Conservation (phyloP, 2,329 filamentous ascomycete species). For the Pestalotiopsis sp. region DNA sequence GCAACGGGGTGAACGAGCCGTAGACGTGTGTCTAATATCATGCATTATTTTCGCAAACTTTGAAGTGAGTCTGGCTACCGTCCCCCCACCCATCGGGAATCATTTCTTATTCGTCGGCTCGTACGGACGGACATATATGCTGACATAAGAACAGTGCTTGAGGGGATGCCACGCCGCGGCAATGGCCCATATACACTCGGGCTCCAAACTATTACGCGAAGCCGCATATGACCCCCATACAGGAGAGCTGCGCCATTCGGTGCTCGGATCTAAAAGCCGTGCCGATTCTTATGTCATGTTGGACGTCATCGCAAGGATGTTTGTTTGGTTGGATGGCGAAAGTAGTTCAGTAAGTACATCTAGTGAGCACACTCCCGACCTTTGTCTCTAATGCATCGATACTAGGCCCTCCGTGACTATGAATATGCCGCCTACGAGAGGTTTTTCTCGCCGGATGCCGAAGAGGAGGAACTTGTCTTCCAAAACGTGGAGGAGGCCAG, state of each 20-base stretch:
- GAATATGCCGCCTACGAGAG: neutral
- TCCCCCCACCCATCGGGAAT: too few species aligned
- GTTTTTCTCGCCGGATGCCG: neutral
- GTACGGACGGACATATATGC: neutral
- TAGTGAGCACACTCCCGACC: neutral
- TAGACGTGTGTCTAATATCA: slow-evolving; percentile 14
- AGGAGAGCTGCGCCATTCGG: neutral
- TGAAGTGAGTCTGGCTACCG: neutral
- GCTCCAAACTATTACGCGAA: slow-evolving; percentile 13
- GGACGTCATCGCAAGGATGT: slow-evolving; percentile 11
- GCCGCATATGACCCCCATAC: slow-evolving; percentile 7
- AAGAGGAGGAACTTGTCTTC: neutral
- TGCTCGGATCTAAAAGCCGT: neutral
- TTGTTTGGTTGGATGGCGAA: slow-evolving; percentile 8
- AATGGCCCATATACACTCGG: slow-evolving; percentile 9
- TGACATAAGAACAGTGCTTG: slow-evolving; percentile 10
- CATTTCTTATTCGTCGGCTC: neutral
- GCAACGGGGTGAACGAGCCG: neutral
- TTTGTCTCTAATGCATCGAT: slow-evolving; percentile 1
- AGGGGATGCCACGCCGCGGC: slow-evolving; percentile 9
- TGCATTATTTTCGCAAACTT: slow-evolving; percentile 15
- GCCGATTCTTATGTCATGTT: slow-evolving; percentile 7
- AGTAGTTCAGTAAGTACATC: slow-evolving; percentile 3
- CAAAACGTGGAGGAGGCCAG: slow-evolving; percentile 11
- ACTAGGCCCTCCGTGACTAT: slow-evolving; percentile 2